Conservation (phyloP, 129 eudicot genomes). For the Chrysanthemum seticuspe region DNA sequence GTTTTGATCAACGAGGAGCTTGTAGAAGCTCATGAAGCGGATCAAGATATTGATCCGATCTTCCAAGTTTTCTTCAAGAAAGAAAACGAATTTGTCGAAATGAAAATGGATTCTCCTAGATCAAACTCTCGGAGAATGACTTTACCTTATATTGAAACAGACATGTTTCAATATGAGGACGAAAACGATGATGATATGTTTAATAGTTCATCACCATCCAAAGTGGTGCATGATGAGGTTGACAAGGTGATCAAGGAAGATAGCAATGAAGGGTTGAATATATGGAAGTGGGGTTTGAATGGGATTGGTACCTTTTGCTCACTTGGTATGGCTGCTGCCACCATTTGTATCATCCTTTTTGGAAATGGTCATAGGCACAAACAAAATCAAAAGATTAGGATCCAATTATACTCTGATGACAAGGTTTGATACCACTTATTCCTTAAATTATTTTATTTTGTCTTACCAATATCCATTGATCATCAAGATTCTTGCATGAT, state of each 20-base stretch:
- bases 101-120: slow-evolving; percentile 85
- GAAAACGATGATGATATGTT: slow-evolving; percentile 37
- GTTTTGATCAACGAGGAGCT: slow-evolving; percentile 31
- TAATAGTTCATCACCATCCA: slow-evolving; percentile 34
- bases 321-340: slow-evolving; percentile 83
- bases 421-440: slow-evolving; percentile 45
- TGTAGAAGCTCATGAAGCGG: slow-evolving; percentile 30
- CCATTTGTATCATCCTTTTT: slow-evolving; percentile 57
- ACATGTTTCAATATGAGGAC: slow-evolving; percentile 52
- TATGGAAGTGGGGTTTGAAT: slow-evolving; percentile 64
- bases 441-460: not conserved
- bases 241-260: slow-evolving; percentile 29
- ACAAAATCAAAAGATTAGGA: slow-evolving; percentile 54
- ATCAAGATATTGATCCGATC: slow-evolving; percentile 45
- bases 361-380: slow-evolving; percentile 48
- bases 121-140: slow-evolving; percentile 41
- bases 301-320: slow-evolving; percentile 81
- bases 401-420: slow-evolving; percentile 68
- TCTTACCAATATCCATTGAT: not conserved
- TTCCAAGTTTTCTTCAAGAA: slow-evolving; percentile 77
- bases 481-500: slow-evolving; percentile 13
- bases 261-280: slow-evolving; percentile 35
- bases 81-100: slow-evolving; percentile 84
- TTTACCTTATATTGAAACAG: slow-evolving; percentile 45
- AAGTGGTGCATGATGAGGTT: slow-evolving; percentile 23